Percentiles rank a stretch among this genome's conserved stretches.
Evolutionary conservation across 2,329 filamentous ascomycete species (phyloP).

Genomic region (Plectosphaerella cucumerina): DNA sequence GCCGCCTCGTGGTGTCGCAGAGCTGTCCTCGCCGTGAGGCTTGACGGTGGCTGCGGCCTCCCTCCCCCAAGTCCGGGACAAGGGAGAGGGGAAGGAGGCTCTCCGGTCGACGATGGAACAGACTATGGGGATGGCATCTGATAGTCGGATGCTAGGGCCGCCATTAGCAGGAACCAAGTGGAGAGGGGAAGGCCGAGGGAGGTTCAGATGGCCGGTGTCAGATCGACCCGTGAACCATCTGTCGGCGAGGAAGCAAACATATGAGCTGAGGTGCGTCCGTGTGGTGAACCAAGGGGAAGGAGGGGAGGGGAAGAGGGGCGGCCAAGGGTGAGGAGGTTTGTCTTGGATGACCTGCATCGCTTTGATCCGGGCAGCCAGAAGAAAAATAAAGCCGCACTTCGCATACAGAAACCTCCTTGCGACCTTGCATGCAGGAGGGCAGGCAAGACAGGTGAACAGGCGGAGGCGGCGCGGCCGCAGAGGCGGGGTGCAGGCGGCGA

Average conservation of each 20-base stretch:
- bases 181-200: background rate
- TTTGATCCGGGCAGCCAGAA: background rate
- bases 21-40: too few relatives aligned
- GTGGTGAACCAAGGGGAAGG: too few relatives aligned
- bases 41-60: too few relatives aligned
- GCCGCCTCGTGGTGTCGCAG: background rate
- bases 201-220: too few relatives aligned
- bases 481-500: background rate
- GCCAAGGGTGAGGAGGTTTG: background rate
- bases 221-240: too few relatives aligned
- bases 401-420: background rate
- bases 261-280: background rate
- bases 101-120: background rate
- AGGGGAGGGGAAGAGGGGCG: too few relatives aligned
- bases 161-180: background rate
- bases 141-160: background rate
- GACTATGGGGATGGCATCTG: background rate
- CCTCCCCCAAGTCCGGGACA: too few relatives aligned
- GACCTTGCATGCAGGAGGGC: background rate
- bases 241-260: too few relatives aligned
- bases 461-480: background rate
- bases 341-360: constrained; percentile 2
- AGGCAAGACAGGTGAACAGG: background rate
- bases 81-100: background rate
- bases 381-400: background rate